These are phyloP conservation scores for Aspergillus ochraceus DNA, from an alignment of 2,329 filamentous ascomycete genomes.

Conservation along the genomic window DNA sequence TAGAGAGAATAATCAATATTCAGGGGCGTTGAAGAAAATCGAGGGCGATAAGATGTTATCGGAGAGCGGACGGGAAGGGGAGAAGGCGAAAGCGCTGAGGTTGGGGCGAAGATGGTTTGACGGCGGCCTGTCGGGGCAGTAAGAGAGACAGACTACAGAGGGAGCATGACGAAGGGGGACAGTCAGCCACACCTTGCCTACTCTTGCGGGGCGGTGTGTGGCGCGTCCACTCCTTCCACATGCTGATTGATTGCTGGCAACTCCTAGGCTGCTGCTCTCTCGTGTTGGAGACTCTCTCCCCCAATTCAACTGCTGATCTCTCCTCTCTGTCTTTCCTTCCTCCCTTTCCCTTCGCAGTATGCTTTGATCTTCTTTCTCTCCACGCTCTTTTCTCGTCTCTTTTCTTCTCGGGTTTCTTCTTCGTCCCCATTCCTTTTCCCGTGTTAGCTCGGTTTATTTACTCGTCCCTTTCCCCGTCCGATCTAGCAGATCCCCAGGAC, in stretches of 20 bases:
- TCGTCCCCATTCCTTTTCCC: constrained; percentile 2
- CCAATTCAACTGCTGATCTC: too few species aligned
- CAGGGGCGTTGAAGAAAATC: background rate
- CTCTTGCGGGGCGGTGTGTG: constrained; percentile 15
- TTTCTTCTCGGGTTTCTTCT: background rate
- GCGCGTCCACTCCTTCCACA: constrained; percentile 10
- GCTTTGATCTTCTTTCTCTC: constrained; percentile 8
- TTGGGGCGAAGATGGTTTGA: constrained; percentile 16
- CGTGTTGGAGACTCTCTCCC: background rate
- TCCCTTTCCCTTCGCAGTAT: constrained; percentile 9
- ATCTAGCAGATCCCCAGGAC: constrained; percentile 31
- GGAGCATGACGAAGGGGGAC: constrained; percentile 27
- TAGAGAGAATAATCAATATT: background rate
- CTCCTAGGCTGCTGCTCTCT: constrained; percentile 4
- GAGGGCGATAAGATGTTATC: background rate
- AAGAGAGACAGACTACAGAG: constrained; percentile 9
- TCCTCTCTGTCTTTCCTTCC: constrained; percentile 1
- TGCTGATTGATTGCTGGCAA: constrained; percentile 13
- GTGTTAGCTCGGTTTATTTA: background rate
- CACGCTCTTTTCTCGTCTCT: background rate
- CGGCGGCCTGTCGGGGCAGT: constrained; percentile 14
- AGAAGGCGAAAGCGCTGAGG: constrained; percentile 10
- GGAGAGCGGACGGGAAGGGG: constrained; percentile 2
- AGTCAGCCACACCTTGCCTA: constrained; percentile 31
- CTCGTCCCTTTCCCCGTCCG: constrained; percentile 3